Base-by-base conservation (phyloP, 2,329 filamentous ascomycete species). In the Fusarium coicis region DNA sequence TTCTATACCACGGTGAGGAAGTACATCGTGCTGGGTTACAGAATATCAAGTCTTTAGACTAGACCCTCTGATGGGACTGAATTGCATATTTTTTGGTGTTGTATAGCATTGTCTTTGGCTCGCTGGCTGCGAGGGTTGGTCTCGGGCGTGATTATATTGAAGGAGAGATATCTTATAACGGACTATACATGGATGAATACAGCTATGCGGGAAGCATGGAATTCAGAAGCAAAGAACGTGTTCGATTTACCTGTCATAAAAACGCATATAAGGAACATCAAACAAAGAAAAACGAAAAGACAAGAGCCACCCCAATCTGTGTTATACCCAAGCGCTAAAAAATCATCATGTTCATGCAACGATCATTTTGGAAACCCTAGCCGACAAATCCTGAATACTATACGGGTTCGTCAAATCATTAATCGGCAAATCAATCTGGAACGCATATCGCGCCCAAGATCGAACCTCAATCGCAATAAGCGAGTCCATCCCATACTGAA, bases 361-460 rank as follows among this genome's bases (percentile, higher is more conserved):
- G 44, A 76, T 74, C 63, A 76, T 73, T 53, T 66, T 61, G 34
- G 63, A 68, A 56, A 76, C 74, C 42, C 74, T 71, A 26, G 72
- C 66, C 12, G 74, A 72, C 49, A 76, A 14, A 63, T 76, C 74
- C 23, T 74, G 74, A 26, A 76, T 76, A 37, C 74, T 76, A 21
- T 76, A 76, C 16, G 74, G 74, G 18, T 76, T 76, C 32, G 72
- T 76, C 72, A 76, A 57, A 18, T 76, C 74, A 62, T 71, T 76
- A 47, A 76, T 76, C 9, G 74, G 74, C 26, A 76, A 50, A 53
- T 76, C 74, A 40, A 76, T 76, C 69, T 76, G 74, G 56, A 76
- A 76, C 14, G 74, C 74, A 30, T 76, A 76, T 76, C 74, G 72
- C 10, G 74, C 74, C 74, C 74, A 76, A 23, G 74, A 76, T 7